Conservation (phyloP, 1,139 yeast genomes). For the Sugiyamaella neomexicana region DNA sequence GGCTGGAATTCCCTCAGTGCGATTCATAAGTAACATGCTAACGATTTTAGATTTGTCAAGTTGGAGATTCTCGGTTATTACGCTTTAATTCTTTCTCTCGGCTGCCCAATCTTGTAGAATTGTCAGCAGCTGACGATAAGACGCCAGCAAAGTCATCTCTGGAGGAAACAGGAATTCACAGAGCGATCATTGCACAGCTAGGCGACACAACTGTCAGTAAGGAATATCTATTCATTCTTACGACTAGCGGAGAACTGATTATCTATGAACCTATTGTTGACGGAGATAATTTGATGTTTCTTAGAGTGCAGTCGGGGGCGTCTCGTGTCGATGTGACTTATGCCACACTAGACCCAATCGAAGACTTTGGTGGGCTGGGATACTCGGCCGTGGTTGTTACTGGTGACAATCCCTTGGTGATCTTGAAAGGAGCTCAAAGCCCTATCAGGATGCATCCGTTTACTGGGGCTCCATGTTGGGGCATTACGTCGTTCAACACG, state of each 20-base stretch:
- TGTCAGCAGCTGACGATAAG: not conserved
- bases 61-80: constrained; percentile 6
- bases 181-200: constrained; percentile 36
- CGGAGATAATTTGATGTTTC: constrained; percentile 39
- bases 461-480: constrained; percentile 53
- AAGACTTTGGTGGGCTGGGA: constrained; percentile 46
- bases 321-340: constrained; percentile 10
- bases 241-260: constrained; percentile 76
- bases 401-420: constrained; percentile 70
- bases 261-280: constrained; percentile 62
- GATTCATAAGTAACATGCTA: not conserved
- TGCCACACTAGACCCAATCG: constrained; percentile 18
- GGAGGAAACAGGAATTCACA: constrained; percentile 15
- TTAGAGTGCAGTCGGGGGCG: constrained; percentile 6
- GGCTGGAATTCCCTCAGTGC: not conserved
- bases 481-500: constrained; percentile 36
- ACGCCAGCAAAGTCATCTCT: not conserved
- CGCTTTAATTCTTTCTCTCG: constrained; percentile 15
- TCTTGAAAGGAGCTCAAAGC: constrained; percentile 64
- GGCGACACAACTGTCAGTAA: constrained; percentile 55
- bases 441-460: constrained; percentile 68
- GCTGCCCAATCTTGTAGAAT: constrained; percentile 3
- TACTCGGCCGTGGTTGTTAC: constrained; percentile 66
- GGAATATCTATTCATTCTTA: constrained; percentile 68
- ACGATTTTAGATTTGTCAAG: constrained; percentile 1